Base-by-base conservation (phyloP, 495 filamentous ascomycete species). In the Annulohypoxylon nitens region DNA sequence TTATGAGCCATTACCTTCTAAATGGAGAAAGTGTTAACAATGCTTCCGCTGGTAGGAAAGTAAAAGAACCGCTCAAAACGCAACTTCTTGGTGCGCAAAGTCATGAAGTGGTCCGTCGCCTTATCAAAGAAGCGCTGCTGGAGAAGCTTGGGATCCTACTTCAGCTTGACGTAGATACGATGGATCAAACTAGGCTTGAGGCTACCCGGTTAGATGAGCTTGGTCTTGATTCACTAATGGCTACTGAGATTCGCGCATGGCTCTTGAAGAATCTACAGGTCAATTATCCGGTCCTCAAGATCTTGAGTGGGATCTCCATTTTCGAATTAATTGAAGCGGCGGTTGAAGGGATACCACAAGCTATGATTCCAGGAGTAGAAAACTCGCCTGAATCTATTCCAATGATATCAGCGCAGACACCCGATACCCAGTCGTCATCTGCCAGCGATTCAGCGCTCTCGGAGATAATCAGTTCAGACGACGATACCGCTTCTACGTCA, bases 261-360 rank as follows among this genome's bases (percentile, higher is more conserved):
- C 79, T 85, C 34, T 73, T 73, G 33, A 82, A 82, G 58, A 71
- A 77, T 6, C 41, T 85, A 0, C 67, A 76, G 0, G 75, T 79
- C 10, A 81, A 88, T 41, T 65, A 88, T 0, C 81, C 86, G 0
- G 84, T 87, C 0, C 78, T 88, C 55, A 85, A 88, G 75, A 81
- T 88, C 14, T 36, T 88, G 0, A 72, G 79, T 3, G 82, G 80
- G 0, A 61, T 59, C 1, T 78, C 81, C 8, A 76, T 85, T 20
- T 9, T 8, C 0, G 63, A 74, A 16, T 50, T 65, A 11, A 25
- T 57, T 20, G 36, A 33, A 11, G 39, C 20, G 2, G 61, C 48
- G 11, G 43, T 47, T 47, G 43, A 47, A 18, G 43, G 43, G 43
- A 47, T 47, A 47, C 43, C 43, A 18, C 43, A 47, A 20, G 16